A percentile compares a stretch with the other conserved stretches of the same genome.
These are phyloP conservation scores for Boechera stricta DNA, from an alignment of 345 rosid species.

Conservation along the genomic window DNA sequence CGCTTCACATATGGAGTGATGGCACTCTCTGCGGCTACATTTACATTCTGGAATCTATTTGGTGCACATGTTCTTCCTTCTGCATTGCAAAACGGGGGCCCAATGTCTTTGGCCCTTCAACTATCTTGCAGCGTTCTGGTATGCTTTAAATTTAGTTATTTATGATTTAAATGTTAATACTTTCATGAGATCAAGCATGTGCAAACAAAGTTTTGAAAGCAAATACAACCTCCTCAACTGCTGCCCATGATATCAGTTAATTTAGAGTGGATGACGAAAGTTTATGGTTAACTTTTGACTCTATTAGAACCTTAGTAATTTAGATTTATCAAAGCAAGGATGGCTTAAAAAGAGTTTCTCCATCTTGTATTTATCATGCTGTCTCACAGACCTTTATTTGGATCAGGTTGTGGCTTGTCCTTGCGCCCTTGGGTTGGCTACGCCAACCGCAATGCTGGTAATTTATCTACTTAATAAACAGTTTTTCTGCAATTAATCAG, in stretches of 20 bases:
- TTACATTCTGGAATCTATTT: slow-evolving; percentile 88
- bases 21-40: slow-evolving; percentile 93
- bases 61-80: slow-evolving; percentile 69
- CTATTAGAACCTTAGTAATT: neutral
- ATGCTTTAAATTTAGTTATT: slow-evolving; percentile 24
- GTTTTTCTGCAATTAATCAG: slow-evolving; percentile 24
- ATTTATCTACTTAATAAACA: slow-evolving; percentile 29
- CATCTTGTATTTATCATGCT: slow-evolving; percentile 1
- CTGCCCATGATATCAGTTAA: neutral
- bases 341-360: neutral
- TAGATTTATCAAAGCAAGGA: neutral
- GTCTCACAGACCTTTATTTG: slow-evolving; percentile 38
- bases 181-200: slow-evolving; percentile 7
- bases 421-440: slow-evolving; percentile 97
- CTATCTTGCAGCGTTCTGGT: slow-evolving; percentile 99
- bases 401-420: slow-evolving; percentile 98
- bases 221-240: slow-evolving; percentile 14
- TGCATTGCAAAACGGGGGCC: slow-evolving; percentile 67
- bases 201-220: slow-evolving; percentile 4
- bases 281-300: neutral
- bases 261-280: neutral
- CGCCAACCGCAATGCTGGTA: slow-evolving; percentile 99
- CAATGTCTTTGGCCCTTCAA: slow-evolving; percentile 88
- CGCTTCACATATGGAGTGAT: slow-evolving; percentile 97
- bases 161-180: neutral